A percentile compares a stretch with the other conserved stretches of the same genome.
phyloP scores from a whole-genome alignment of 345 rosid genomes.

The Kernera saxatilis region DNA sequence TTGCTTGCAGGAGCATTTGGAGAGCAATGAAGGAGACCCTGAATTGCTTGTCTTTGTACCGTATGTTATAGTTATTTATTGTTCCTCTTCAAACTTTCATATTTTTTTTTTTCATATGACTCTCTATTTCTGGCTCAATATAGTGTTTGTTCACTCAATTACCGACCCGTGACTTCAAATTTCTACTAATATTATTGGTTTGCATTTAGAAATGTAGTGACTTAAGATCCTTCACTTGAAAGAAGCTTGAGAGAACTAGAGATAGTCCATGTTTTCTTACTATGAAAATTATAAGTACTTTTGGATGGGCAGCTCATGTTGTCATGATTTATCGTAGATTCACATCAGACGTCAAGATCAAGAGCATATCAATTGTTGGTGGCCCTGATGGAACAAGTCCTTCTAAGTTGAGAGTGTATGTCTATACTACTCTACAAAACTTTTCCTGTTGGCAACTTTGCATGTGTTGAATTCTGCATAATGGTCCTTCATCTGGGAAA shows the following conservation, averaged over 20 bases:
- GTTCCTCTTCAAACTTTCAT: not conserved
- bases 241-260: not conserved
- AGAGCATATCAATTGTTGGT: constrained; percentile 86
- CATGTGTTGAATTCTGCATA: not conserved
- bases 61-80: constrained; percentile 39
- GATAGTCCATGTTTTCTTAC: not conserved
- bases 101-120: not conserved
- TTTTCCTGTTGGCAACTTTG: not conserved
- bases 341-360: constrained; percentile 94
- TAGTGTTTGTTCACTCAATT: not conserved
- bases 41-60: constrained; percentile 91
- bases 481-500: not conserved
- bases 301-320: not conserved
- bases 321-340: constrained; percentile 45
- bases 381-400: constrained; percentile 94
- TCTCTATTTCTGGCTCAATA: not conserved
- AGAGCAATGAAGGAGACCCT: constrained; percentile 94
- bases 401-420: constrained; percentile 93
- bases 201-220: not conserved
- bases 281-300: not conserved
- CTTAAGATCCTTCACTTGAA: not conserved
- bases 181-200: not conserved
- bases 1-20: constrained; percentile 62
- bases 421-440: constrained; percentile 1
- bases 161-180: not conserved